Conservation (phyloP, 345 rosid genomes). For the Citrus sp. region DNA sequence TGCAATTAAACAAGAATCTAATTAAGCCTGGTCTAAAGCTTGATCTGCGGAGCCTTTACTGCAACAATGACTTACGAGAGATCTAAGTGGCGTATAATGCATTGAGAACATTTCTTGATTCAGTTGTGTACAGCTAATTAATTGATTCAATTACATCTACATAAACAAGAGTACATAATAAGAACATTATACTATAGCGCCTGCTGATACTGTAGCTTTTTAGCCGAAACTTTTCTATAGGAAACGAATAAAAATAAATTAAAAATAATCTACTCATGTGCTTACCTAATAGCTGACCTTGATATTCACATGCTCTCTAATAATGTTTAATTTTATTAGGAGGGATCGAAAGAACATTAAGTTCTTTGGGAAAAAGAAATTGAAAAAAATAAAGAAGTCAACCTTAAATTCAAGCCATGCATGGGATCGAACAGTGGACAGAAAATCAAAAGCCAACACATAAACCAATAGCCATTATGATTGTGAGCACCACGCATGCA, state of each 20-base stretch:
- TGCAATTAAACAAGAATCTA: constrained; percentile 5
- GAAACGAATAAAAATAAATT: too few relatives aligned
- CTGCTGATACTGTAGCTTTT: too few relatives aligned
- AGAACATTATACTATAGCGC: too few relatives aligned
- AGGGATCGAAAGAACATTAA: neutral
- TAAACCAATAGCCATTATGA: neutral
- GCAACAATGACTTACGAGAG: too few relatives aligned
- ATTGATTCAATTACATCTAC: neutral
- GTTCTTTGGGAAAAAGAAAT: neutral
- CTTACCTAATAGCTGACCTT: neutral
- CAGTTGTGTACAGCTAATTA: too few relatives aligned
- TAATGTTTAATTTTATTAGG: neutral
- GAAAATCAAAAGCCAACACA: neutral
- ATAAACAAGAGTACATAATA: neutral
- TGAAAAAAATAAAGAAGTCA: neutral
- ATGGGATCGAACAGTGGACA: neutral
- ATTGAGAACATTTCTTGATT: too few relatives aligned
- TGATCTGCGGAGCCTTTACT: too few relatives aligned
- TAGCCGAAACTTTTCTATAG: too few relatives aligned
- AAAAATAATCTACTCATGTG: neutral
- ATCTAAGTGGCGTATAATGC: too few relatives aligned
- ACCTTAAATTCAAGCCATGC: neutral
- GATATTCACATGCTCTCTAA: neutral
- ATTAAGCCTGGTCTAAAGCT: neutral
- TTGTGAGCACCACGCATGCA: neutral